Evolutionary conservation across 106 monocot genomes (phyloP).

Genomic region (Alisma plantagoaquatica): DNA sequence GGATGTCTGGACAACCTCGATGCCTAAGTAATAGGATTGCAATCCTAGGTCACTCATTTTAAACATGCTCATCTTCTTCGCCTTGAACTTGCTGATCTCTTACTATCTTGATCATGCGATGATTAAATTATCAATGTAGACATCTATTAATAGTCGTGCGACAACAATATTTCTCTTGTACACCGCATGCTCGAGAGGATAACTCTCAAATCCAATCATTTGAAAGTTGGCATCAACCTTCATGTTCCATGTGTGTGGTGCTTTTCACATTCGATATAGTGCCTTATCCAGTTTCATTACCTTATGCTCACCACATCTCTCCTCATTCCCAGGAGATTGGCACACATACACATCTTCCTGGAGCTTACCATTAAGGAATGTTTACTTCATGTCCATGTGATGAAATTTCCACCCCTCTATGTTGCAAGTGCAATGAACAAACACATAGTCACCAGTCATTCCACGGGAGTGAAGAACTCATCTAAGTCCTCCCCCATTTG

Average conservation of each 20-base stretch:
- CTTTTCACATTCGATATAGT: no score
- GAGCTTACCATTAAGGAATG: not conserved
- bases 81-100: not conserved
- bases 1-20: no score
- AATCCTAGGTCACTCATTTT: no score
- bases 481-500: not conserved
- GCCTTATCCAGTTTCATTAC: not conserved
- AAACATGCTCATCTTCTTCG: not conserved
- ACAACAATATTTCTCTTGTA: not conserved
- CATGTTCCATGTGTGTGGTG: not conserved
- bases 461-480: not conserved
- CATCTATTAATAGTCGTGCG: not conserved
- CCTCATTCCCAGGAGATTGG: not conserved
- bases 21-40: no score
- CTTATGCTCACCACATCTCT: no score
- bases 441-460: not conserved
- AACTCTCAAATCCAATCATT: not conserved
- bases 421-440: not conserved
- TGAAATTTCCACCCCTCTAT: not conserved
- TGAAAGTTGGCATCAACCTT: not conserved
- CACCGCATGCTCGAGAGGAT: not conserved
- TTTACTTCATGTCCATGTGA: conserved; percentile 2
- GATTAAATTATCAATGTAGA: not conserved
- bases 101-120: not conserved
- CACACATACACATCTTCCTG: not conserved